Conservation (phyloP, 148 eudicot genomes). For the Camellia sinensis region DNA sequence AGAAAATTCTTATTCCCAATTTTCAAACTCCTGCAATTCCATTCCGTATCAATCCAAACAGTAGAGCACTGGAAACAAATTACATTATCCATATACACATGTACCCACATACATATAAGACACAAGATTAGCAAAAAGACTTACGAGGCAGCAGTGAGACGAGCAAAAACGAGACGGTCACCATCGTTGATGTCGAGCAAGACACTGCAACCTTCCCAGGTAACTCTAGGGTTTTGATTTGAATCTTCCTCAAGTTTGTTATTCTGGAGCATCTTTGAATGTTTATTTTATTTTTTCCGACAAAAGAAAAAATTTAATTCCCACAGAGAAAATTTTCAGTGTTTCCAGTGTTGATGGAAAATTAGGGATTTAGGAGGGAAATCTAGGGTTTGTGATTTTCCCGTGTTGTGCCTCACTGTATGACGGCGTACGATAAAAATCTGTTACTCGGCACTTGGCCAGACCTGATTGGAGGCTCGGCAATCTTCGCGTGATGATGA, state of each 20-base stretch:
- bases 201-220: constrained; percentile 94
- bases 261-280: constrained; percentile 22
- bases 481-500: no score
- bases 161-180: constrained; percentile 82
- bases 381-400: constrained; percentile 2
- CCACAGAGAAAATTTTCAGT: no score
- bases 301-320: neutral
- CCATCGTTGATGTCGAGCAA: constrained; percentile 92
- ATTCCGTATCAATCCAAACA: neutral
- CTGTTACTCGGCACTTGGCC: neutral
- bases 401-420: neutral
- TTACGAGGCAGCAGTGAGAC: constrained; percentile 78
- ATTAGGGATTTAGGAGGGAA: neutral
- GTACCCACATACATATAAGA: neutral
- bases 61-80: neutral
- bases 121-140: neutral
- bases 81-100: neutral
- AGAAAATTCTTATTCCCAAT: constrained; percentile 65
- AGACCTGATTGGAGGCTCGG: neutral
- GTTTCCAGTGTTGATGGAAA: no score
- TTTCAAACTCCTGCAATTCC: constrained; percentile 63
- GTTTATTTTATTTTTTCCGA: neutral
- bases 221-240: constrained; percentile 45
- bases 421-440: neutral
- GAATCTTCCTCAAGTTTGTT: constrained; percentile 21